Evolutionary conservation across 2,329 filamentous ascomycete species (phyloP), one percentile per base, ranked within the genome.

Genomic region (Thielaviopsis cerberus): DNA sequence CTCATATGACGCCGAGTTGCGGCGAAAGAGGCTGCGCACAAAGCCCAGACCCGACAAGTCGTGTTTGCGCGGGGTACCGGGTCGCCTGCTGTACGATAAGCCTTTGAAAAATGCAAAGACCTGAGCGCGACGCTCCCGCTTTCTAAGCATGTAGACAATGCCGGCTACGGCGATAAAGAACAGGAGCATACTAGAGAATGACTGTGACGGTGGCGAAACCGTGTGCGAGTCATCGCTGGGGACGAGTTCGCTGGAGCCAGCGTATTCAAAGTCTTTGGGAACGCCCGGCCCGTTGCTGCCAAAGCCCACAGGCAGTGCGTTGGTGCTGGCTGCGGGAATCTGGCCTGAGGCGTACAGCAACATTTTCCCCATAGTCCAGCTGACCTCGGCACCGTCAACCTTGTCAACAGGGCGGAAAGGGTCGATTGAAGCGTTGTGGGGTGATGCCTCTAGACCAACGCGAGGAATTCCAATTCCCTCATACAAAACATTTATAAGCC

Each of bases 331-430:
- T 0, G 87, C 78, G 1, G 86, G 83, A 5, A 98, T 77, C 68
- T 96, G 88, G 3, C 88, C 92, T 0, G 91, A 83, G 4, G 92
- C 92, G 65, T 97, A 97, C 4, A 98, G 78, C 6, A 98, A 80
- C 78, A 97, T 96, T 67, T 96, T 95, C 1, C 92, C 92, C 4
- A 98, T 73, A 0, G 92, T 97, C 92, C 92, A 98, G 73, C 88
- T 94, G 20, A 98, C 85, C 73, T 98, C 94, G 6, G 89, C 84
- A 20, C 83, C 86, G 64, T 89, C 82, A 63, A 98, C 90, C 69
- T 92, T 92, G 69, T 98, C 83, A 27, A 97, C 86, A 0, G 92
- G 88, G 67, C 91, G 87, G 72, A 98, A 98, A 0, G 85, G 74
- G 53, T 80, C 82, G 62, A 87, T 84, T 1, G 88, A 89, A 10